A percentile compares a stretch with the other conserved stretches of the same genome.
These are phyloP conservation scores for Pelargonium myrrhifolium DNA, from an alignment of 441 rosid species.

Conservation along the genomic window DNA sequence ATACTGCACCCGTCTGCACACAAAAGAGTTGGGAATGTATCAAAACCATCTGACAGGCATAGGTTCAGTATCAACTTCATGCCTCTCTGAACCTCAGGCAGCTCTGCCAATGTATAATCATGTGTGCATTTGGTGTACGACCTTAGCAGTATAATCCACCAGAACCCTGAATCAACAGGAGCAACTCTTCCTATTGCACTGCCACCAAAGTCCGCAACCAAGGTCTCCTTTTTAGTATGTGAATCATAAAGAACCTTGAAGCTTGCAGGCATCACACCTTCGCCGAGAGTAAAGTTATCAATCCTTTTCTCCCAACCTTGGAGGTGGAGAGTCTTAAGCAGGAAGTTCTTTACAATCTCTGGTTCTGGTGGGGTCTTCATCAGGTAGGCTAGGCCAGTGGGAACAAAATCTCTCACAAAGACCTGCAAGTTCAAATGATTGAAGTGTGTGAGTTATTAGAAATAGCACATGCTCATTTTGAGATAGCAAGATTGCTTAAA, in stretches of 20 bases:
- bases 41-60: conserved; percentile 84
- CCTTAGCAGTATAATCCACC: conserved; percentile 93
- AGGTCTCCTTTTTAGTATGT: conserved; percentile 59
- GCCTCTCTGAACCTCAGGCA: conserved; percentile 95
- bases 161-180: conserved; percentile 91
- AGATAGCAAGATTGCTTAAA: not conserved
- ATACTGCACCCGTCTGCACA: conserved; percentile 98
- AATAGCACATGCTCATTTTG: not conserved
- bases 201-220: conserved; percentile 89
- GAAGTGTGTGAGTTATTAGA: not conserved
- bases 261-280: conserved; percentile 96
- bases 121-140: conserved; percentile 90
- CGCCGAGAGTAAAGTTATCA: conserved; percentile 86
- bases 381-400: conserved; percentile 77
- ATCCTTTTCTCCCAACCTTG: conserved; percentile 94
- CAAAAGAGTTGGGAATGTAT: conserved; percentile 88
- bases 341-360: conserved; percentile 76
- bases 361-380: conserved; percentile 63
- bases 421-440: conserved; percentile 33
- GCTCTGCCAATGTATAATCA: conserved; percentile 70
- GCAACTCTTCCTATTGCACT: conserved; percentile 97
- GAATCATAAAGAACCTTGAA: conserved; percentile 88
- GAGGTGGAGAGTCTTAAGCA: conserved; percentile 77
- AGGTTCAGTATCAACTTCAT: conserved; percentile 77
- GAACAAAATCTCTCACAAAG: conserved; percentile 86